Percentiles rank a stretch among this genome's conserved stretches.
These are phyloP conservation scores for Phytophthora cactorum DNA, from an alignment of 352 stramenopile genomes.

Conservation along the genomic window DNA sequence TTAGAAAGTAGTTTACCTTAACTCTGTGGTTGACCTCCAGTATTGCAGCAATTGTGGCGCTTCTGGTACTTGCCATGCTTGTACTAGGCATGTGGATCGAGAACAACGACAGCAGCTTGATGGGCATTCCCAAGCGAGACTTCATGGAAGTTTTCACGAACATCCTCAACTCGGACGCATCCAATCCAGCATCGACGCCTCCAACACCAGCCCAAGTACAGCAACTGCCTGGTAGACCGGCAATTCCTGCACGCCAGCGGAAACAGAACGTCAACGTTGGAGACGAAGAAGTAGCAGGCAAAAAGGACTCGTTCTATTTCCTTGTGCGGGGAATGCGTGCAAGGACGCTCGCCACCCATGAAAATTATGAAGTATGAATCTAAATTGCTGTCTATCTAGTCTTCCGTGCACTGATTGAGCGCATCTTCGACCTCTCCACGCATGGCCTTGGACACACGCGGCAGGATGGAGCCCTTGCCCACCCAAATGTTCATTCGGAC, in stretches of 20 bases:
- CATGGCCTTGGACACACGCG: slow-evolving; percentile 77
- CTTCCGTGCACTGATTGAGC: slow-evolving; percentile 34
- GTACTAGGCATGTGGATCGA: slow-evolving; percentile 74
- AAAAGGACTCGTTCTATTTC: slow-evolving; percentile 85
- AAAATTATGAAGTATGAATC: slow-evolving; percentile 5
- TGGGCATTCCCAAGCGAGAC: slow-evolving; percentile 67
- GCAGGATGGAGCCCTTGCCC: slow-evolving; percentile 69
- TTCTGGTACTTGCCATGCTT: slow-evolving; percentile 58
- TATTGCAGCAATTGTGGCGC: slow-evolving; percentile 47
- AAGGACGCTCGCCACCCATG: slow-evolving; percentile 20
- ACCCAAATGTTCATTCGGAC: slow-evolving; percentile 83
- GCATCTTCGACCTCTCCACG: slow-evolving; percentile 61
- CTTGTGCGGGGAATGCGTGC: slow-evolving; percentile 63
- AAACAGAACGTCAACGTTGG: slow-evolving; percentile 13
- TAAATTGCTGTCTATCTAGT: slow-evolving; percentile 11
- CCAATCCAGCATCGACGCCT: slow-evolving; percentile 9
- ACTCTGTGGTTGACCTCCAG: slow-evolving; percentile 15
- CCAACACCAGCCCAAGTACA: slow-evolving; percentile 20
- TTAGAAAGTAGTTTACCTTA: background rate
- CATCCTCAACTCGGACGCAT: slow-evolving; percentile 59
- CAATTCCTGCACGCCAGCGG: slow-evolving; percentile 2
- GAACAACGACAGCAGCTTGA: slow-evolving; percentile 75
- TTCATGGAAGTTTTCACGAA: slow-evolving; percentile 69
- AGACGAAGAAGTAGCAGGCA: slow-evolving; percentile 43
- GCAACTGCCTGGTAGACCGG: slow-evolving; percentile 9